These are phyloP conservation scores for Russula sp. DNA, from an alignment of 768 basidiomycete genomes.

Conservation along the genomic window DNA sequence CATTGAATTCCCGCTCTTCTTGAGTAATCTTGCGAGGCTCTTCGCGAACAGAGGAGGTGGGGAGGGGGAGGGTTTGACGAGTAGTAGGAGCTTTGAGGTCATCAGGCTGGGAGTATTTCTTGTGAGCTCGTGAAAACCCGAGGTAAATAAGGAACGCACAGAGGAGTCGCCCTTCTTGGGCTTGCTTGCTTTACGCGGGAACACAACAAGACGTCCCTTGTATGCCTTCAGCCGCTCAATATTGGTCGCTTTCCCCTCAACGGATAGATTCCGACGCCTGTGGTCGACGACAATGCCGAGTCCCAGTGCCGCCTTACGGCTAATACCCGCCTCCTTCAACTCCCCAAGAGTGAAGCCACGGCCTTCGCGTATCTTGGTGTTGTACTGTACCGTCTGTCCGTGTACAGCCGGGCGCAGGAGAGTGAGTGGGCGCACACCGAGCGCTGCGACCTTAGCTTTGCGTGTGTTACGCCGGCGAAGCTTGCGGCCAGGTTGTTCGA, in stretches of 20 bases:
- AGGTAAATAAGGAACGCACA: constrained; percentile 40
- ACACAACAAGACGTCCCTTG: constrained; percentile 88
- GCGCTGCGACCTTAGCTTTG: constrained; percentile 80
- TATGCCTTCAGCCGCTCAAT: constrained; percentile 91
- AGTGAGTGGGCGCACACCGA: constrained; percentile 86
- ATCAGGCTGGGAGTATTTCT: constrained; percentile 49
- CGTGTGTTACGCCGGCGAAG: constrained; percentile 90
- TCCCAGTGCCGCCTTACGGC: constrained; percentile 86
- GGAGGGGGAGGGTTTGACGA: constrained; percentile 58
- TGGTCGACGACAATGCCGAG: constrained; percentile 96
- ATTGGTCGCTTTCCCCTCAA: constrained; percentile 94
- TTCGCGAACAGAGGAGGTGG: constrained; percentile 62
- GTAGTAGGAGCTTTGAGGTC: constrained; percentile 76
- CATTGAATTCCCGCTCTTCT: constrained; percentile 84
- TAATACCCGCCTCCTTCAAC: constrained; percentile 93
- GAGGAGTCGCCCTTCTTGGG: constrained; percentile 93
- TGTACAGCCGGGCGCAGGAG: constrained; percentile 96
- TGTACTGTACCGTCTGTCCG: constrained; percentile 94
- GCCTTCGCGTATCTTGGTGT: constrained; percentile 93
- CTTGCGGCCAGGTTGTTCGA: constrained; percentile 98
- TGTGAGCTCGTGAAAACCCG: constrained; percentile 8
- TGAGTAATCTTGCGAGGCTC: constrained; percentile 87
- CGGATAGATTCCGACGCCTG: constrained; percentile 91
- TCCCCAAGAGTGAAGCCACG: constrained; percentile 94
- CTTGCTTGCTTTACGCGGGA: constrained; percentile 93